Evolutionary conservation across 768 basidiomycete species (phyloP), one percentile per base, ranked within the genome.

Genomic region (Hydnomerulius pinastri): DNA sequence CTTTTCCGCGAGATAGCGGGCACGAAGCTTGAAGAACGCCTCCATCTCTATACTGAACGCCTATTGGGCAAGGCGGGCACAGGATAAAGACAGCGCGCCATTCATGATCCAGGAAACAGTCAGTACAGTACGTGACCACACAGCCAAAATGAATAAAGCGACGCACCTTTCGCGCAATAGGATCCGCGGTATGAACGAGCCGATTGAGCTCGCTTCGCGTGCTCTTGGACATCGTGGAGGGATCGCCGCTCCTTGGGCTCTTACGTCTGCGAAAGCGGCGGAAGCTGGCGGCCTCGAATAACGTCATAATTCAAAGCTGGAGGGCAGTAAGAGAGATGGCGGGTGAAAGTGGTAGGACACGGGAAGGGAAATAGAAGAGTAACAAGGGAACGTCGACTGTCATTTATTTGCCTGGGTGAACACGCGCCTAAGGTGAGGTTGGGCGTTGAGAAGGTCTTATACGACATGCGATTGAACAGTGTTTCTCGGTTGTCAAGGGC

Each of bases 21-120:
- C 95, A 79, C 96, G 95, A 62, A 98, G 89, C 61, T 86, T 85
- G 80, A 93, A 94, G 79, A 97, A 98, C 51, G 87, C 85, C 70
- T 92, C 87, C 93, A 98, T 96, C 75, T 98, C 93, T 33, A 85
- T 86, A 72, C 92, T 88, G 74, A 98, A 97, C 11, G 62, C 61
- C 76, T 78, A 43, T 73, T 45, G 65, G 68, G 62, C 70, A 66
- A 76, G 18, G 33, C n/a, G 33, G n/a, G 10, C 33, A 35, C 33
- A 35, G 33, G 33, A 17, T 8, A 17, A 35, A 17, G 33, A 17
- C 33, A 35, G n/a, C 10, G 13, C 38, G 42, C 38, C 30, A 40
- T 48, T 51, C 15, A 17, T 44, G 3, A 30, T 40, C 29, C 1
- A 23, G 10, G 20, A 43, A 18, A n/a, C n/a, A 13, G 9, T 33